Conservation (phyloP, 805 yeast genomes). For the Wickerhamomyces xylosicus region DNA sequence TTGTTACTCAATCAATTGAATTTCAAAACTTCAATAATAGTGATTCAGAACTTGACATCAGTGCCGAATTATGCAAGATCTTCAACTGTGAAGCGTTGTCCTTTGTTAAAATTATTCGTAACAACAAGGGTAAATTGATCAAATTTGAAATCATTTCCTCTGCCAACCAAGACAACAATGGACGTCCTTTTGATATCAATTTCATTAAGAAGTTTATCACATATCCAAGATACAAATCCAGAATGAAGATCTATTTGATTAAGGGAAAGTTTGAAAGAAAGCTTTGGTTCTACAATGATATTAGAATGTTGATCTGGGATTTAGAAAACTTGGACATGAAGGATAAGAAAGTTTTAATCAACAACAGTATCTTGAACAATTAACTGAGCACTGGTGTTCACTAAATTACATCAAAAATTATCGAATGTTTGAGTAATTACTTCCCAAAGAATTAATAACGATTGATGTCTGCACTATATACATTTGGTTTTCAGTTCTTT, state of each 20-base stretch:
- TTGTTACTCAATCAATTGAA: constrained; percentile 7
- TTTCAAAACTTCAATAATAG: constrained; percentile 16
- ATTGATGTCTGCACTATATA: not conserved
- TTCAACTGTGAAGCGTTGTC: constrained; percentile 16
- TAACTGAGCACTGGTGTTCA: no score
- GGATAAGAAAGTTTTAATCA: constrained; percentile 16
- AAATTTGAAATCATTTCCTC: constrained; percentile 24
- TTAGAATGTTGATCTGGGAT: constrained; percentile 22
- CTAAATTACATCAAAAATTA: no score
- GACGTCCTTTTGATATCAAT: constrained; percentile 8
- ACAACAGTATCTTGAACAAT: constrained; percentile 10
- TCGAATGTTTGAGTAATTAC: no score
- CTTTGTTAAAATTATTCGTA: constrained; percentile 29
- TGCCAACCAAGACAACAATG: constrained; percentile 2
- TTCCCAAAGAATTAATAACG: no score
- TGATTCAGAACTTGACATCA: constrained; percentile 11
- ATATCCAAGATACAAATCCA: constrained; percentile 33
- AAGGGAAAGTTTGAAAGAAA: constrained; percentile 15
- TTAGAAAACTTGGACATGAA: constrained; percentile 10
- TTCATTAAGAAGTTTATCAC: constrained; percentile 29
- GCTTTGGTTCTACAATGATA: constrained; percentile 20
- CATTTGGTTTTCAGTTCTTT: not conserved
- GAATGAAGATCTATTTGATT: constrained; percentile 29
- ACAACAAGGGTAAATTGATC: constrained; percentile 26
- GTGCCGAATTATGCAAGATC: constrained; percentile 11